Base-by-base conservation (phyloP, 768 basidiomycete species). In the Hygrophorus pudorinus region DNA sequence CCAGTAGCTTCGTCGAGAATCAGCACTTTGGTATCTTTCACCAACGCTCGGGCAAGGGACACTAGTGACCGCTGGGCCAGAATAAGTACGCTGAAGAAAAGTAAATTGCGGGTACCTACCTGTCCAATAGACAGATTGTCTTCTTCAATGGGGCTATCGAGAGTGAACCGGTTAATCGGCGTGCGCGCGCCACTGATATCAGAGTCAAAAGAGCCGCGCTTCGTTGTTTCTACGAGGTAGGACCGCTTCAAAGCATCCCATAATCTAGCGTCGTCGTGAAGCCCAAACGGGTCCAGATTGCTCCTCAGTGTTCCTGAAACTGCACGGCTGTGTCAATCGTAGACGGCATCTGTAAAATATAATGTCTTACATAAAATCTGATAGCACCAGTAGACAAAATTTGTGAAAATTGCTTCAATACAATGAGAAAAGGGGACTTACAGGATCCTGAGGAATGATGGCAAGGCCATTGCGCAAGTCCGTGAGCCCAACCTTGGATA, bases 1-100 rank as follows among this genome's bases (percentile, higher is more conserved):
- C 77, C 81, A 39, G 89, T 92, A 0, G 90, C 90, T 66, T 93
- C 91, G 57, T 96, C 92, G 9, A 97, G 68, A 37, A 96, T 79
- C 39, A 93, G 78, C 27, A 94, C 78, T 57, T 78, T 81, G 10
- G 83, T 73, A 56, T 91, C 76, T 53, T 91, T 87, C 28, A 94
- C 91, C 18, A 96, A 63, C 0, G 92, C 93, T 28, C 93, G 72
- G 12, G 93, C 93, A 24, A 94, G 71, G 2, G 86, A 88, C 14
- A 94, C 85, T 27, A 94, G 66, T 8, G 82, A 86, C 17, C 90
- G 73, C 78, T 91, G 45, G 28, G 46, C 48, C 45, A 11, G 4
- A 31, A 29, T 12, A 6, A 14, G 28, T 48, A 20, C 27, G 17
- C 13, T n/a, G 31, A 20, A 14, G n/a, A 38, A 21, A 40, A 17